phyloP scores from a whole-genome alignment of 1,284 basidiomycete species.

The Tranzscheliella williamsii region DNA sequence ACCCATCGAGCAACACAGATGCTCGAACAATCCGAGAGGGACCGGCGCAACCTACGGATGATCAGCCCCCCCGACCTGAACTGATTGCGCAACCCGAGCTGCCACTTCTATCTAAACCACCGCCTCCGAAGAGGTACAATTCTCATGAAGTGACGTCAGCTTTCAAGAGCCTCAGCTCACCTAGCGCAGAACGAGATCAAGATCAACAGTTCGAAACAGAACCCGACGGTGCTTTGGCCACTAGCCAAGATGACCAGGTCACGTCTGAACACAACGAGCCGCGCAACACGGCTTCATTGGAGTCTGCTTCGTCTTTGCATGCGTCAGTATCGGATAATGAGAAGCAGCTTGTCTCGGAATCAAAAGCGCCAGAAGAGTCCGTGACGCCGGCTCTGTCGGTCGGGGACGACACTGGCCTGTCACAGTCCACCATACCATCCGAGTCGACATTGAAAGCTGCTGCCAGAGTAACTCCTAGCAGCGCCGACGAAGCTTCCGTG shows the following conservation, averaged over 20 bases:
- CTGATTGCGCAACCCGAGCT: constrained; percentile 7
- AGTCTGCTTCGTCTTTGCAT: background rate
- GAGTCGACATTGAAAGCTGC: constrained; percentile 16
- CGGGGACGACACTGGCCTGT: constrained; percentile 11
- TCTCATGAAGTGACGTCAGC: constrained; percentile 34
- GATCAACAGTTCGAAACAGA: constrained; percentile 1
- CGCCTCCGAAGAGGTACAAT: constrained; percentile 33
- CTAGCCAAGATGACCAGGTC: too few relatives aligned
- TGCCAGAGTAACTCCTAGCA: constrained; percentile 5
- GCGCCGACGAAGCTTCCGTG: constrained; percentile 2
- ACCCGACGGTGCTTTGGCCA: background rate
- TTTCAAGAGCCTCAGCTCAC: constrained; percentile 30
- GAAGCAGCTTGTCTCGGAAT: constrained; percentile 23
- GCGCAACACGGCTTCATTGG: too few relatives aligned
- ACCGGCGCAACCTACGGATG: too few relatives aligned
- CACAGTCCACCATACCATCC: constrained; percentile 33
- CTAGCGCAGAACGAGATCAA: constrained; percentile 10
- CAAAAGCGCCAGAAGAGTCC: constrained; percentile 33
- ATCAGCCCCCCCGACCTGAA: too few relatives aligned
- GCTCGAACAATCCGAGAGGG: constrained; percentile 6
- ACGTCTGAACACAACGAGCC: background rate
- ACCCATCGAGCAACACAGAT: constrained; percentile 12
- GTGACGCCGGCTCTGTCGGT: constrained; percentile 14
- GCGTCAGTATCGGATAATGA: constrained; percentile 11
- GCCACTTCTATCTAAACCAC: constrained; percentile 3